phyloP scores from a whole-genome alignment of 257 asterid species.

The Misopates orontium region DNA sequence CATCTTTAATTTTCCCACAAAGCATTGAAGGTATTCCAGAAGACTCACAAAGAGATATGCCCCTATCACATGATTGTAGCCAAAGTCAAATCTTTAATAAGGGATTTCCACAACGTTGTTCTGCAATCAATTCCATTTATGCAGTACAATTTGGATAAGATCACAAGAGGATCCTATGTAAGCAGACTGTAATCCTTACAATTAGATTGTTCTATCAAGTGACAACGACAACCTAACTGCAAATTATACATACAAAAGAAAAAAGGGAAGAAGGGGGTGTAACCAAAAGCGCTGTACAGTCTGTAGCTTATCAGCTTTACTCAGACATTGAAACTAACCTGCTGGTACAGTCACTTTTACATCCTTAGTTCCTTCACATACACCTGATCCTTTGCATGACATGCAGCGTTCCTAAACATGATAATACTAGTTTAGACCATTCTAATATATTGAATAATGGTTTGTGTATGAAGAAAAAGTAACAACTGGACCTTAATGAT shows the following conservation, averaged over 20 bases:
- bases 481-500: conserved; percentile 59
- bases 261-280: neutral
- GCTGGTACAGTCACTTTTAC: conserved; percentile 80
- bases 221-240: conserved; percentile 7
- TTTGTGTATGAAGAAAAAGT: neutral
- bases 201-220: conserved; percentile 11
- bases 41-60: conserved; percentile 10
- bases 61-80: neutral
- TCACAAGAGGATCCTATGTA: conserved; percentile 1
- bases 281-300: conserved; percentile 12
- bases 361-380: conserved; percentile 65
- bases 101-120: conserved; percentile 14
- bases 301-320: conserved; percentile 17
- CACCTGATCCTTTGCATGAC: conserved; percentile 79
- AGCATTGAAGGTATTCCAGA: neutral
- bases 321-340: conserved; percentile 48
- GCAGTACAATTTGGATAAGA: conserved; percentile 4
- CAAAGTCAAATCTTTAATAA: conserved; percentile 5
- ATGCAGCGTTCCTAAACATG: conserved; percentile 59
- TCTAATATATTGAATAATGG: conserved; percentile 17
- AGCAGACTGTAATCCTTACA: conserved; percentile 8
- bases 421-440: conserved; percentile 9
- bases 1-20: conserved; percentile 4
- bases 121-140: neutral
- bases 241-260: conserved; percentile 8